Conservation (phyloP, 2,329 filamentous ascomycete genomes). For the Claviceps pazoutovae region DNA sequence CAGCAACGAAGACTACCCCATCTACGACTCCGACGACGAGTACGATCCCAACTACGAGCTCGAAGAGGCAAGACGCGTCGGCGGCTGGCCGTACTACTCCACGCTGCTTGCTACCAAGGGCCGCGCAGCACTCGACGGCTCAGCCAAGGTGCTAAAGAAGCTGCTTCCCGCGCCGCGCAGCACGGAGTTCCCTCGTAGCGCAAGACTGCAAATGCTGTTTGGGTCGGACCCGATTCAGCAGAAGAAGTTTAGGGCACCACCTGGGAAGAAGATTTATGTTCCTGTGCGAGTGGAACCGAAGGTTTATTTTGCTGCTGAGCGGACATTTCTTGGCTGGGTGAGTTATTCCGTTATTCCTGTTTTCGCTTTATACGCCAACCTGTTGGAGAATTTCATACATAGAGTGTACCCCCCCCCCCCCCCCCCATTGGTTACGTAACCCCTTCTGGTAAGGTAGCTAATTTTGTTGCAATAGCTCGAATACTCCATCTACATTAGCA, state of each 20-base stretch:
- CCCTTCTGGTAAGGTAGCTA: slow-evolving; percentile 3
- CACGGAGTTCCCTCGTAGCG: slow-evolving; percentile 42
- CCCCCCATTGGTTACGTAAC: too few species aligned
- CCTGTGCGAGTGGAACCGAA: slow-evolving; percentile 94
- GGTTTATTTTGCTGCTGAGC: slow-evolving; percentile 90
- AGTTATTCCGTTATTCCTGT: slow-evolving; percentile 20
- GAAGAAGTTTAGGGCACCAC: slow-evolving; percentile 56
- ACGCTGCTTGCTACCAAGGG: slow-evolving; percentile 39
- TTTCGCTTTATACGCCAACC: background rate
- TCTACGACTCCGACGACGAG: slow-evolving; percentile 80
- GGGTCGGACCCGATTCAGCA: slow-evolving; percentile 40
- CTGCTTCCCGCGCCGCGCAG: slow-evolving; percentile 41
- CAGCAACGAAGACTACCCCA: slow-evolving; percentile 57
- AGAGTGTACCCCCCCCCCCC: too few species aligned
- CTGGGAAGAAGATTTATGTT: slow-evolving; percentile 86
- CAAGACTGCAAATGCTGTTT: slow-evolving; percentile 39
- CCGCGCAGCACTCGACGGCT: slow-evolving; percentile 26
- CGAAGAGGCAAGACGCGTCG: slow-evolving; percentile 62
- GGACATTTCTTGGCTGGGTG: slow-evolving; percentile 91
- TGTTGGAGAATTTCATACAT: too few species aligned
- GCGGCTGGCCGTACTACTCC: slow-evolving; percentile 62
- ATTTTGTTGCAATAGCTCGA: slow-evolving; percentile 48
- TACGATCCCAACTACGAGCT: slow-evolving; percentile 61
- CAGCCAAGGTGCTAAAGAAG: slow-evolving; percentile 31
- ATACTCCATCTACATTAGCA: slow-evolving; percentile 87